Base-by-base conservation (phyloP, 257 asterid species). In the Cynanchum wilfordii region DNA sequence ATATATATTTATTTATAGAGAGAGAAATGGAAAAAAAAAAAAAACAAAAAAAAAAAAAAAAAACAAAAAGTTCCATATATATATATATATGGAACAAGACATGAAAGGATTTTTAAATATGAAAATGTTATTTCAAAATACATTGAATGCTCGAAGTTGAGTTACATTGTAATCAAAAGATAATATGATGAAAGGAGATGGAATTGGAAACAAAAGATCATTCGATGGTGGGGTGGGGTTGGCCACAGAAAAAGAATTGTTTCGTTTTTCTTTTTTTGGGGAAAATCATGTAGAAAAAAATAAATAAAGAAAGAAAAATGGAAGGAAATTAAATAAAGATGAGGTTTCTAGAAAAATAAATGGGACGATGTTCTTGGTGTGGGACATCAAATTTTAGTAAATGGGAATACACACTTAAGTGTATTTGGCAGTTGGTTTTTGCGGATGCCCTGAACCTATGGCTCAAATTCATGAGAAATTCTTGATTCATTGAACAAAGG, bases 401-500 rank as follows among this genome's bases (percentile, higher is more conserved):
- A 50, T n/a, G 60, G 60, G 29, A 7, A 8, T 17, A 55, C 12
- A 55, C 12, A 52, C 9, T 36, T 5, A 22, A 0, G 63, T 29
- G 15, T 2, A 1, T 57, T 8, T 1, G 60, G 60, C 63, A 22
- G 65, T 58, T 25, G 13, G 44, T 5, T 7, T 40, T 40, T 25
- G 60, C 38, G 20, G 17, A 58, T 15, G 10, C 4, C 38, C 38
- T 25, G 25, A 58, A 12, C 65, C 20, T 11, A 11, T 58, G 19
- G 38, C 20, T 58, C 65, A 57, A 57, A 10, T n/a, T n/a, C n/a
- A n/a, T n/a, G n/a, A n/a, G n/a, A 58, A 58, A 12, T 58, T 58
- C 38, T 24, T 19, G 65, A 58, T 58, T 5, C 65, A 58, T 58
- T 58, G 65, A 58, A 58, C 65, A 58, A 40, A 11, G 65, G 38